A percentile compares a stretch with the other conserved stretches of the same genome.
Evolutionary conservation across 1,284 basidiomycete genomes (phyloP).

Genomic region (Flammula alnicola): DNA sequence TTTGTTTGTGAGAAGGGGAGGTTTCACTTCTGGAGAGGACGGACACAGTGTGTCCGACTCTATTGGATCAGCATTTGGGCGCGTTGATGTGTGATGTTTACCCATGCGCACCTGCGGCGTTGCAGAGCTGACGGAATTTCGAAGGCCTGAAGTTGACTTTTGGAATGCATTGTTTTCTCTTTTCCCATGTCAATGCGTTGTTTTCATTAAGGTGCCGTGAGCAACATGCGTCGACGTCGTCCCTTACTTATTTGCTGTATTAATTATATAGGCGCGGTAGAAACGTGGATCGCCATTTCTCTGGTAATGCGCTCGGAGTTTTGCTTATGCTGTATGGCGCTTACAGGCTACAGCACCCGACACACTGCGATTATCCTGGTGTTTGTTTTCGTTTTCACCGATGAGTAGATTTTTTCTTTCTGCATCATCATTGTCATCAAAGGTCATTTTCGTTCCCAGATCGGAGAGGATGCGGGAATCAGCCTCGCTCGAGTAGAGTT

Average conservation of each 20-base stretch:
- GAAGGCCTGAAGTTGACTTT: slow-evolving; percentile 5
- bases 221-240: not conserved
- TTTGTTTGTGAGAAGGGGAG: too few species aligned
- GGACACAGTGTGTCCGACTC: too few species aligned
- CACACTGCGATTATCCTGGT: too few species aligned
- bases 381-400: slow-evolving; percentile 5
- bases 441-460: slow-evolving; percentile 5
- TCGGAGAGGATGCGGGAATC: slow-evolving; percentile 22
- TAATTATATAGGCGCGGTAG: too few species aligned
- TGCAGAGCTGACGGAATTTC: slow-evolving; percentile 9
- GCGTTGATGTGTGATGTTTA: slow-evolving; percentile 9
- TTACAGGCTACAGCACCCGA: too few species aligned
- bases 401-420: slow-evolving; percentile 4
- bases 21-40: too few species aligned
- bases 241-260: too few species aligned
- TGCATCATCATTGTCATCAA: slow-evolving; percentile 11
- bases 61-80: slow-evolving; percentile 1
- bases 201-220: slow-evolving; percentile 8
- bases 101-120: slow-evolving; percentile 7
- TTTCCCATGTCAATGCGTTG: slow-evolving; percentile 19
- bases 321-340: too few species aligned
- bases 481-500: slow-evolving; percentile 5
- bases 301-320: too few species aligned
- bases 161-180: slow-evolving; percentile 12
- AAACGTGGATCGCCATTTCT: too few species aligned